Evolutionary conservation across 768 basidiomycete species (phyloP).

Genomic region (Sistotremastrum suecicum): DNA sequence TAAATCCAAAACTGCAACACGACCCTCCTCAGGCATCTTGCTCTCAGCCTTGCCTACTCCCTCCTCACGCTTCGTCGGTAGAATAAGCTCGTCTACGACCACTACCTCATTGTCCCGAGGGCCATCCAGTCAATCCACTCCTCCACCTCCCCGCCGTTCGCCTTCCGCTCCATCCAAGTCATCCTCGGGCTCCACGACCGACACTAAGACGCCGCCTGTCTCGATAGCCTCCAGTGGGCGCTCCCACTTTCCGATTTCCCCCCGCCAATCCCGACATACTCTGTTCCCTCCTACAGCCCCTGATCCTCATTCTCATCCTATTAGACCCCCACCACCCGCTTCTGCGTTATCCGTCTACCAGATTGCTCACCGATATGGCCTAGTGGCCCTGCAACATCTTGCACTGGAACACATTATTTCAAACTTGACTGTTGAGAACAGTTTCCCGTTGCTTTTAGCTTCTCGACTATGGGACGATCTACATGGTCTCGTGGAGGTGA

Average conservation of each 20-base stretch:
- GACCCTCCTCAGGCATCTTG: too few relatives aligned
- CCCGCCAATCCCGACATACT: slow-evolving; percentile 28
- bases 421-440: slow-evolving; percentile 48
- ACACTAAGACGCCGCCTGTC: background rate
- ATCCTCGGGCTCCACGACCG: slow-evolving; percentile 1
- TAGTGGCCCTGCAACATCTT: slow-evolving; percentile 49
- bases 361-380: slow-evolving; percentile 59
- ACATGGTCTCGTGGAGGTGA: slow-evolving; percentile 43
- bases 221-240: slow-evolving; percentile 20
- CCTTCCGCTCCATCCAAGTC: slow-evolving; percentile 4
- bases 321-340: slow-evolving; percentile 44
- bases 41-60: too few relatives aligned
- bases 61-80: too few relatives aligned
- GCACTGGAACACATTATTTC: slow-evolving; percentile 63
- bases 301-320: slow-evolving; percentile 66
- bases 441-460: slow-evolving; percentile 60
- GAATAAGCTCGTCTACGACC: slow-evolving; percentile 3
- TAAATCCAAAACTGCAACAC: too few relatives aligned
- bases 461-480: slow-evolving; percentile 53
- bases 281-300: slow-evolving; percentile 16
- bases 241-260: slow-evolving; percentile 33
- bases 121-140: slow-evolving; percentile 12
- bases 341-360: slow-evolving; percentile 67
- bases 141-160: slow-evolving; percentile 14
- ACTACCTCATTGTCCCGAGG: slow-evolving; percentile 7